Evolutionary conservation across 305 asterid species (phyloP), one percentile per base, ranked within the genome.

Genomic region (Petunia hybrid): DNA sequence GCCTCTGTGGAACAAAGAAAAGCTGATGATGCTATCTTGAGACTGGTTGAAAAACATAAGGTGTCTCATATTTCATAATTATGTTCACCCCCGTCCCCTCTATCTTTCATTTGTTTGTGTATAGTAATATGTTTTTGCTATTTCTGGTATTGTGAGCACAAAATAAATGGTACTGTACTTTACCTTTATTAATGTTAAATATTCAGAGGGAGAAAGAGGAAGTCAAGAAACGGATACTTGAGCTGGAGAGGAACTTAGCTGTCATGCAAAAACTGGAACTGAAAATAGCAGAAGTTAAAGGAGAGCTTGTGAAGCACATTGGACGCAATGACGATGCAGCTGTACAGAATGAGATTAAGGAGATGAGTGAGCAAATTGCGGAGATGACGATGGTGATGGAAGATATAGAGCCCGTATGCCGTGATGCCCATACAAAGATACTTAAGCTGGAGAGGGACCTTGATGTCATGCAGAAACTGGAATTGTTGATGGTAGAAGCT

Each of bases 191-290:
- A 22, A 76, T 42, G 61, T 87, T 10, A 61, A 76, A 83, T 82
- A 51, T 85, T 84, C 93, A 92, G 98, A 90, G 96, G 82, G 96
- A 92, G 85, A 91, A 91, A 82, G 92, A 90, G 85, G 95, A 81
- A 40, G 94, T 93, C 70, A 79, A 89, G 13, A 85, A 82, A 79
- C 90, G 87, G 87, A 82, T 92, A 63, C 86, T 88, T n/a, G 93
- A 92, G 82, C 84, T 92, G 53, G 94, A 90, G 84, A 89, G 91
- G 79, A 91, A 90, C 76, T 79, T 93, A 39, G 92, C 84, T 80
- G 93, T 90, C 82, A 92, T 89, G 81, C 98, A 92, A 82, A 91
- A 92, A 82, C 64, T 93, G 83, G 97, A 93, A 86, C 86, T 93
- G 94, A 94, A 92, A 79, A 90, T 91, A 79, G 90, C 81, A 80